A percentile compares a stretch with the other conserved stretches of the same genome.
Conservation (phyloP, 1,284 basidiomycete genomes). For the Sparassis latifolia region DNA sequence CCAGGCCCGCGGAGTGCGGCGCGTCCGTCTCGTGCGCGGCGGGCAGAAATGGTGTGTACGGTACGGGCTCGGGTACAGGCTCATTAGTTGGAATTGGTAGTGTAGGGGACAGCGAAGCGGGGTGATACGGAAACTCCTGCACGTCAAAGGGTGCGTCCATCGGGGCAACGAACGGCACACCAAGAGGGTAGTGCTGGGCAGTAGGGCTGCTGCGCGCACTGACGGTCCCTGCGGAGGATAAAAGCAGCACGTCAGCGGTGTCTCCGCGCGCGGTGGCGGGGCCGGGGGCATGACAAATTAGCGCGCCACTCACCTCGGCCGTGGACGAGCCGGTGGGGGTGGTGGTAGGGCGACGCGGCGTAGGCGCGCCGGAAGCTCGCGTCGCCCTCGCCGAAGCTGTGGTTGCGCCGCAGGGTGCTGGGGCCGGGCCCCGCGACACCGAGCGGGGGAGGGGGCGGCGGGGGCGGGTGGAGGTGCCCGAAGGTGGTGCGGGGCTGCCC, state of each 20-base stretch:
- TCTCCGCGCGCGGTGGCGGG: neutral
- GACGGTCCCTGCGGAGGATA: neutral
- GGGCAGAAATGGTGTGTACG: conserved; percentile 5
- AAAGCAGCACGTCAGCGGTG: neutral
- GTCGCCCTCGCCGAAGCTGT: conserved; percentile 14
- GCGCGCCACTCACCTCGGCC: too few species aligned
- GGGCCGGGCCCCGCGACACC: conserved; percentile 22
- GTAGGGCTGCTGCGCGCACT: conserved; percentile 8
- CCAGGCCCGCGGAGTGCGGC: neutral
- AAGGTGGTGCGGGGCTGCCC: conserved; percentile 59
- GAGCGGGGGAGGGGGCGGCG: conserved; percentile 10
- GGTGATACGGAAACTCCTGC: conserved; percentile 4
- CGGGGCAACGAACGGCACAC: neutral
- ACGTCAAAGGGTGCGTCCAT: too few species aligned
- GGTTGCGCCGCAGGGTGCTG: conserved; percentile 14
- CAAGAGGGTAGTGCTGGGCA: conserved; percentile 1
- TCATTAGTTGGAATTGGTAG: conserved; percentile 10
- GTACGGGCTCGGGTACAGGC: neutral
- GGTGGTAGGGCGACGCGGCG: conserved; percentile 2
- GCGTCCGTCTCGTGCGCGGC: neutral
- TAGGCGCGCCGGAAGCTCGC: conserved; percentile 4
- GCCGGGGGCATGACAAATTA: too few species aligned
- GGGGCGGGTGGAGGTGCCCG: conserved; percentile 13
- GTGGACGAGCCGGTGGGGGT: too few species aligned
- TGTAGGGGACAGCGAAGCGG: conserved; percentile 10